These are phyloP conservation scores for Apocynum venetum DNA, from an alignment of 257 asterid genomes.

Conservation along the genomic window DNA sequence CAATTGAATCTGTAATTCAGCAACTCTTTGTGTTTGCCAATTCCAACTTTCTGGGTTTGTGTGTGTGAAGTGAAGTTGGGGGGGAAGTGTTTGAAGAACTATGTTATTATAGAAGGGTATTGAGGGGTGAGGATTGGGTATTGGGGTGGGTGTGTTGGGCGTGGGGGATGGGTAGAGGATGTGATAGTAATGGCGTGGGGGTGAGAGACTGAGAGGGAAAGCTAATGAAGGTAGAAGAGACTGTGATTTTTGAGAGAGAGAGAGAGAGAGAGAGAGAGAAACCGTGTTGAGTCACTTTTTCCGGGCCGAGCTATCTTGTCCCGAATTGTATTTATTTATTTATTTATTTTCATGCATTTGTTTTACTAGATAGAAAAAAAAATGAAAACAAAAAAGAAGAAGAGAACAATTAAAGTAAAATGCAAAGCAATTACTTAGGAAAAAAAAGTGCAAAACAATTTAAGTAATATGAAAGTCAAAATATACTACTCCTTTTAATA, in stretches of 20 bases:
- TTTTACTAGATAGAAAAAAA: too few species aligned
- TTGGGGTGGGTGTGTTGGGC: neutral
- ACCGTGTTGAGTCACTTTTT: neutral
- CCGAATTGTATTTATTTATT: neutral
- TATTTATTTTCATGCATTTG: too few species aligned
- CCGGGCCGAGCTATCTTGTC: neutral
- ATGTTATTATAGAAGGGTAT: neutral
- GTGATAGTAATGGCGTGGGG: slow-evolving; percentile 13
- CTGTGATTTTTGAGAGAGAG: slow-evolving; percentile 43
- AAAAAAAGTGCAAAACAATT: too few species aligned
- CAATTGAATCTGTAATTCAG: neutral
- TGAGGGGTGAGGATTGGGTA: neutral
- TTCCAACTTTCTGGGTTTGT: neutral
- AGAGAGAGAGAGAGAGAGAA: slow-evolving; percentile 15
- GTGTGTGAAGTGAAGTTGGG: neutral
- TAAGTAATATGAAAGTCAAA: too few species aligned
- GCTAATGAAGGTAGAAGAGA: slow-evolving; percentile 24
- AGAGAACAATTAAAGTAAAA: too few species aligned
- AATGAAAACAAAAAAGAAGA: too few species aligned
- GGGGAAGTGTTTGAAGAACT: slow-evolving; percentile 8
- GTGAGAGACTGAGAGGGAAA: slow-evolving; percentile 14
- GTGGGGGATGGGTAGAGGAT: neutral
- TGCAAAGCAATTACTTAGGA: too few species aligned
- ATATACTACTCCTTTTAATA: too few species aligned
- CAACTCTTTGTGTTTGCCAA: neutral